Percentiles rank a stretch among this genome's conserved stretches.
phyloP scores from a whole-genome alignment of 208 protist species.

The Leishmania turanica region DNA sequence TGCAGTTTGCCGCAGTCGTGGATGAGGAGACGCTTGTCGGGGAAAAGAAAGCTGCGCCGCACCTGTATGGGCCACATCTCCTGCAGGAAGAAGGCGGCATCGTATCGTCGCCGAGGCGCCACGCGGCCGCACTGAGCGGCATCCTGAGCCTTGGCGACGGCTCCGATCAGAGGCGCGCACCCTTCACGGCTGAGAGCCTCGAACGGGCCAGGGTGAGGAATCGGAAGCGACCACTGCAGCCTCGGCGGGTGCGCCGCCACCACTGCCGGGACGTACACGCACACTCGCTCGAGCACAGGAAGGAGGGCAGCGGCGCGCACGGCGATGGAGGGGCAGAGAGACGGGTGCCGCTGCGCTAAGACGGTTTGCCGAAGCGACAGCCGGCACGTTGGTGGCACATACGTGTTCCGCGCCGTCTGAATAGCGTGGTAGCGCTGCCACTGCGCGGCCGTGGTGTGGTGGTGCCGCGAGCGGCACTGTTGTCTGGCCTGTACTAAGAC shows the following conservation, averaged over 20 bases:
- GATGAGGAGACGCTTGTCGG: conserved; percentile 95
- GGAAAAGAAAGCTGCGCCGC: conserved; percentile 90
- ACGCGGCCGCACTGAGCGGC: neutral
- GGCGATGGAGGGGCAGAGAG: conserved; percentile 47
- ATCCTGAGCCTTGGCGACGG: conserved; percentile 22
- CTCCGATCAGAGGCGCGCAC: conserved; percentile 46
- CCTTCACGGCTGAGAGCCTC: conserved; percentile 21
- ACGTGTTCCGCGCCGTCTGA: conserved; percentile 19
- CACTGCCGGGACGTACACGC: conserved; percentile 66
- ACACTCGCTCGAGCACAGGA: conserved; percentile 51
- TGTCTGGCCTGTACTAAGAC: neutral
- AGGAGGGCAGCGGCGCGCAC: conserved; percentile 39
- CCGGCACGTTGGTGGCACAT: conserved; percentile 5
- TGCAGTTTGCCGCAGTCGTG: conserved; percentile 98
- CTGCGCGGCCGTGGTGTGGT: conserved; percentile 10
- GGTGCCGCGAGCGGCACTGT: conserved; percentile 1
- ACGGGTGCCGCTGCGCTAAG: conserved; percentile 10
- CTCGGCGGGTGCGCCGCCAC: conserved; percentile 36
- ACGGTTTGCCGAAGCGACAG: conserved; percentile 1
- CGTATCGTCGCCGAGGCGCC: conserved; percentile 37
- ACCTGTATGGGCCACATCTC: conserved; percentile 82
- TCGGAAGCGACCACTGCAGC: conserved; percentile 51
- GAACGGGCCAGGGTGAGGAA: conserved; percentile 37
- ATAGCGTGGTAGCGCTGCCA: conserved; percentile 25
- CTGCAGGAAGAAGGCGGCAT: conserved; percentile 51